A percentile compares a stretch with the other conserved stretches of the same genome.
Conservation (phyloP, 768 basidiomycete genomes). For the Boletus subcaerulescens region DNA sequence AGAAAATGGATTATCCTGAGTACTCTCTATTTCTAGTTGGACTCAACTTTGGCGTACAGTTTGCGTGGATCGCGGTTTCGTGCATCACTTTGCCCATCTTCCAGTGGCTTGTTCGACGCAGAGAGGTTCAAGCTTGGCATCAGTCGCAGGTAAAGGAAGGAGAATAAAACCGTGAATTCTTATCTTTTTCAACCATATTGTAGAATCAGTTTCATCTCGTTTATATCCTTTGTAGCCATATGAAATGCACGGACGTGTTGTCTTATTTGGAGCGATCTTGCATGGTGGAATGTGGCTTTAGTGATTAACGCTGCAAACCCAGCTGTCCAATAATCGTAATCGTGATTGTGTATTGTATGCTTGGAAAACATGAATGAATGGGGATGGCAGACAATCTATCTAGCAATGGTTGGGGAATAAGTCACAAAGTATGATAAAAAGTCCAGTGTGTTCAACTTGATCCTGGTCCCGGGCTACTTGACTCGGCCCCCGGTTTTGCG, state of each 20-base stretch:
- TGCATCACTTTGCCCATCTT: constrained; percentile 51
- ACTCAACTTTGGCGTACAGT: constrained; percentile 56
- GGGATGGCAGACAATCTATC: constrained; percentile 23
- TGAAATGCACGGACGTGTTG: not conserved
- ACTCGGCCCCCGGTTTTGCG: constrained; percentile 19
- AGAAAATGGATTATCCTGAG: not conserved
- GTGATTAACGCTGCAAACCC: not conserved
- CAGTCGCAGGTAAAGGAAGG: constrained; percentile 11
- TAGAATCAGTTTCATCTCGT: not conserved
- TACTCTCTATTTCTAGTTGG: constrained; percentile 42
- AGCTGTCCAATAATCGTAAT: constrained; percentile 13
- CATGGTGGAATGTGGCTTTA: not conserved
- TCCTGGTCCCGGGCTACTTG: constrained; percentile 17
- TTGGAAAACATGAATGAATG: constrained; percentile 25
- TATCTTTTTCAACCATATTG: not conserved
- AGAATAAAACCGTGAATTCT: not conserved
- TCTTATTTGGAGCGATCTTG: not conserved
- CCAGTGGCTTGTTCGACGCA: constrained; percentile 40
- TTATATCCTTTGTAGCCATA: not conserved
- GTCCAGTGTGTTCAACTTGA: constrained; percentile 18
- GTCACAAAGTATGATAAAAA: constrained; percentile 6
- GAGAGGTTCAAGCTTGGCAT: constrained; percentile 22
- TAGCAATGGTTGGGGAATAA: constrained; percentile 19
- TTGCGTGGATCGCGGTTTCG: constrained; percentile 56
- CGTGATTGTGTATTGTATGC: constrained; percentile 10